Percentiles rank a stretch among this genome's conserved stretches.
Evolutionary conservation across 345 rosid genomes (phyloP).

Genomic region (Lepidium didymum): DNA sequence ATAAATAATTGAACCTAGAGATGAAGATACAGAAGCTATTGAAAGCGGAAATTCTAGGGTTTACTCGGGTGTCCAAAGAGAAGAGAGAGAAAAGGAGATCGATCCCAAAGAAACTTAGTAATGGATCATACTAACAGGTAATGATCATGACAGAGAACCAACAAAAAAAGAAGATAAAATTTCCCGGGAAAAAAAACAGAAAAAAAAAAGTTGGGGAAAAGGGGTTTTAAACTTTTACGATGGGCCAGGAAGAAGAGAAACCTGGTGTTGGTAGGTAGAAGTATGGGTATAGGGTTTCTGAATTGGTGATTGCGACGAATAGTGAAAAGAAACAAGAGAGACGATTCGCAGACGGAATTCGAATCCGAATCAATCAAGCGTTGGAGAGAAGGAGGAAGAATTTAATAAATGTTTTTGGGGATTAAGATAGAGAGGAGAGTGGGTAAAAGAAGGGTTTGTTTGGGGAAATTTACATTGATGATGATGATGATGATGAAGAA

Average conservation of each 20-base stretch:
- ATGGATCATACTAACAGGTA: conserved; percentile 26
- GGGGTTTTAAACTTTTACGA: conserved; percentile 8
- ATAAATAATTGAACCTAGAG: neutral
- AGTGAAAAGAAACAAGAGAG: neutral
- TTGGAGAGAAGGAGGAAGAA: neutral
- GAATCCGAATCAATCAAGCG: neutral
- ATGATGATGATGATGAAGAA: conserved; percentile 21
- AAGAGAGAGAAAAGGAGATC: conserved; percentile 15
- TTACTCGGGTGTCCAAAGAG: conserved; percentile 14
- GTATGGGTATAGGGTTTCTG: neutral
- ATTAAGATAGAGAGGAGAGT: neutral
- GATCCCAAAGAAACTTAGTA: conserved; percentile 26
- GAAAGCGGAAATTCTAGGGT: conserved; percentile 27
- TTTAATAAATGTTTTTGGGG: neutral
- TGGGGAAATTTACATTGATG: conserved; percentile 2
- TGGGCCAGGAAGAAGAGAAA: conserved; percentile 18
- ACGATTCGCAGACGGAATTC: neutral
- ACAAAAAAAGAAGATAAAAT: conserved; percentile 4
- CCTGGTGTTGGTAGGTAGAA: conserved; percentile 4
- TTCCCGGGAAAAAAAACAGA: conserved; percentile 31
- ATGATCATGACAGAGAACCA: conserved; percentile 17
- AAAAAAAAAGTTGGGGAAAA: conserved; percentile 14
- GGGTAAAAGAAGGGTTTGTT: neutral
- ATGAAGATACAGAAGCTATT: neutral
- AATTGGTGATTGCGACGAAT: neutral